Base-by-base conservation (phyloP, 257 asterid genomes). In the Sherardia arvensis region DNA sequence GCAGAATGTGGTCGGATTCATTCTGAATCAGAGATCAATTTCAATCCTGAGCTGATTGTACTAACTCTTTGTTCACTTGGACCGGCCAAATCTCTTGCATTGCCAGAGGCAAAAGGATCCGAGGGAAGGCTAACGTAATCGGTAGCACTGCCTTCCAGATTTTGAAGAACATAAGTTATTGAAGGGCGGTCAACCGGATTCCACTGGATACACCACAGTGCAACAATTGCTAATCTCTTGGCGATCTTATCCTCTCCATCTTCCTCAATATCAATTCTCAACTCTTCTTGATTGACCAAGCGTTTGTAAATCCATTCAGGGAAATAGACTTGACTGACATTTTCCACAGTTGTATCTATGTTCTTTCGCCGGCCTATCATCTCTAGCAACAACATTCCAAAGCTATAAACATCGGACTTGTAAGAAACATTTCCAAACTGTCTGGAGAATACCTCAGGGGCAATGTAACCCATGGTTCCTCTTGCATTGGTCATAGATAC, bases 281-380 rank as follows among this genome's bases (percentile, higher is more conserved):
- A 33, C 56, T 63, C 68, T 4, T 66, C 80, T 1, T 75, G 75
- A 27, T 63, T 12, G 60, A 45, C 72, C 17, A 81, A 15, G 28
- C 57, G 76, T 40, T 69, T 54, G 61, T 71, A 79, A 18, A 78
- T 56, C 87, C 82, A 81, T 57, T 68, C 75, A 0, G 0, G 43
- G 10, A 34, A 34, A 34, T 34, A 34, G 11, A 34, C 43, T 14
- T 34, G 12, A 3, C 43, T 34, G 74, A 61, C 60, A 59, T 78
- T 78, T 40, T 75, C 64, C 2, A 76, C 78, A 53, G 66, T 63
- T 28, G 64, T 15, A 25, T 53, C 58, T 10, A 53, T 21, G 26
- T 53, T 53, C 29, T 53, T 53, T 53, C 58, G 58, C 12, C 27
- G 5, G 7, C 58, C 58, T 29, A 53, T 29, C 43, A 34, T 34